Conservation (phyloP, 1,284 basidiomycete species). For the Boletus sp. region DNA sequence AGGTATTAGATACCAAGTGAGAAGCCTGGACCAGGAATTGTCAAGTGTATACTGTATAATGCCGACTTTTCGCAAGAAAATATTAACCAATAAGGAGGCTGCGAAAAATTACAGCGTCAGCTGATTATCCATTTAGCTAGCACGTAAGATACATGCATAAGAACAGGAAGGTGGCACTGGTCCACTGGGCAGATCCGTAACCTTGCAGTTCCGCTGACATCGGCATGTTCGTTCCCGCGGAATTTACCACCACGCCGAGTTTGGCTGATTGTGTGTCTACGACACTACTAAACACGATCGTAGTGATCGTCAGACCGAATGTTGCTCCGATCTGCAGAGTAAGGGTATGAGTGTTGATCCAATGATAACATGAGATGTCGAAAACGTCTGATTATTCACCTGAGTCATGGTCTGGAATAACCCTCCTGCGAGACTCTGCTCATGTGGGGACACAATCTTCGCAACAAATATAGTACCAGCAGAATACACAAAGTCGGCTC, state of each 20-base stretch:
- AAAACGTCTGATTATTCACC: too few relatives aligned
- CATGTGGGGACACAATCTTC: constrained; percentile 64
- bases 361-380: neutral
- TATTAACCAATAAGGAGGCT: constrained; percentile 48
- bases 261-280: constrained; percentile 32
- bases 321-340: constrained; percentile 61
- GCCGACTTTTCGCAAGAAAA: constrained; percentile 59
- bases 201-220: constrained; percentile 41
- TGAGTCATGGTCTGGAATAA: constrained; percentile 76
- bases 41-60: too few relatives aligned
- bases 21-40: too few relatives aligned
- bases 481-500: constrained; percentile 77
- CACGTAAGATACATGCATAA: constrained; percentile 39
- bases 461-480: constrained; percentile 75
- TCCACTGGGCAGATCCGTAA: constrained; percentile 65
- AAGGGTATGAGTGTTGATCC: neutral
- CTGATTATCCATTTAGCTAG: neutral
- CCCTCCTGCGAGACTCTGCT: constrained; percentile 77
- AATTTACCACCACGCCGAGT: constrained; percentile 32
- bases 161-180: constrained; percentile 54
- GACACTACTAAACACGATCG: constrained; percentile 66
- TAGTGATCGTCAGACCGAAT: constrained; percentile 71
- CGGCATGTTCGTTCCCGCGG: constrained; percentile 34
- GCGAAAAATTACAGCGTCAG: neutral
- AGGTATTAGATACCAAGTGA: too few relatives aligned